A percentile compares a stretch with the other conserved stretches of the same genome.
Conservation (phyloP, 306 rosid genomes). For the Mimosa bimucronata region DNA sequence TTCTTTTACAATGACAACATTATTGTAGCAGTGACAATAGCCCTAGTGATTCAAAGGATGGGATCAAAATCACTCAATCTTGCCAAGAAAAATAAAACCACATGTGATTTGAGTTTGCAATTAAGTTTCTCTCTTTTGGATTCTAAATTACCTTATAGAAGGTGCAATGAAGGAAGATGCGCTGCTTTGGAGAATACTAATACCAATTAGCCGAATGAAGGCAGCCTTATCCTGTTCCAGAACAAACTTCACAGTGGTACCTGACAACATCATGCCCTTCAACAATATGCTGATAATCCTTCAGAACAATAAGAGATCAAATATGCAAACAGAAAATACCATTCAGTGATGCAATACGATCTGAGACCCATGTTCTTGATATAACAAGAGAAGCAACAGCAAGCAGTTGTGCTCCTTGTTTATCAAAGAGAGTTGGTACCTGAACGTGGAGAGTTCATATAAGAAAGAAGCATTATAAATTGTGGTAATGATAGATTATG, state of each 20-base stretch:
- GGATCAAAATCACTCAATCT: neutral
- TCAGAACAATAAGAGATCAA: conserved; percentile 11
- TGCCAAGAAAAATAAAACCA: neutral
- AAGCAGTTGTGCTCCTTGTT: conserved; percentile 92
- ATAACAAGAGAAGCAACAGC: conserved; percentile 93
- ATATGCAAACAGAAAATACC: conserved; percentile 51
- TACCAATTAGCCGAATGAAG: conserved; percentile 69
- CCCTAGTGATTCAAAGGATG: neutral
- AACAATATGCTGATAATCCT: conserved; percentile 32
- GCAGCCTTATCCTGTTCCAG: conserved; percentile 87
- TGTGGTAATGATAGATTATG: neutral
- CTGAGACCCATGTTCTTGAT: conserved; percentile 95
- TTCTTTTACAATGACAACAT: neutral
- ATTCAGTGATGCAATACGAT: conserved; percentile 87
- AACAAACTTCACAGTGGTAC: conserved; percentile 86
- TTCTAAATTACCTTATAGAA: conserved; percentile 67
- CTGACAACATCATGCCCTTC: conserved; percentile 52
- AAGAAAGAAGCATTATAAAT: conserved; percentile 4
- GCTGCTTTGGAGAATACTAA: conserved; percentile 80
- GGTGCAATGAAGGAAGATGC: conserved; percentile 91
- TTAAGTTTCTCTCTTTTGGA: neutral
- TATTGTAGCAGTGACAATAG: neutral
- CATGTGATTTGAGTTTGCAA: neutral
- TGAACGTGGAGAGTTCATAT: conserved; percentile 43
- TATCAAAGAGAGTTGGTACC: conserved; percentile 90